A percentile compares a stretch with the other conserved stretches of the same genome.
phyloP scores from a whole-genome alignment of 768 basidiomycete genomes.

The Rhizopogon vinicolor region DNA sequence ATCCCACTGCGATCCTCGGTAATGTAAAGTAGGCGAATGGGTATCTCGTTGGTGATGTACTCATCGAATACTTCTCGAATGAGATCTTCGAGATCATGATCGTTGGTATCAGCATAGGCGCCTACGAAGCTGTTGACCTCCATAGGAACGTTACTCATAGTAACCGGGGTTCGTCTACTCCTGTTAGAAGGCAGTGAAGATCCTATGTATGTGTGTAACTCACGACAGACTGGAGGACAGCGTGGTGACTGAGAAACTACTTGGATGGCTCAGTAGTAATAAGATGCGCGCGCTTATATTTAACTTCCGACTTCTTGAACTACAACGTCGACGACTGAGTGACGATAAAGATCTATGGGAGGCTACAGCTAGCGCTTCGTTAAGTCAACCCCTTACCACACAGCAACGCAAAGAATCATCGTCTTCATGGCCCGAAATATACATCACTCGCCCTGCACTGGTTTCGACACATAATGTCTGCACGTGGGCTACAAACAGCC shows the following conservation, averaged over 20 bases:
- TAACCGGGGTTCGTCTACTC: too few species aligned
- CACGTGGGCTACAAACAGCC: too few species aligned
- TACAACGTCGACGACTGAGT: too few species aligned
- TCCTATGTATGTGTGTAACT: background rate
- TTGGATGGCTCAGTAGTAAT: background rate
- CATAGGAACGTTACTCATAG: background rate
- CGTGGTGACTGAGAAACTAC: background rate
- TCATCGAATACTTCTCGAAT: background rate
- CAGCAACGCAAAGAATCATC: too few species aligned
- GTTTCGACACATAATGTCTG: too few species aligned
- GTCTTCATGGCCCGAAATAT: background rate
- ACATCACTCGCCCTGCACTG: background rate
- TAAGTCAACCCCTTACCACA: background rate
- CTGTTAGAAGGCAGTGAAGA: background rate
- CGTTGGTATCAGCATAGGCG: background rate
- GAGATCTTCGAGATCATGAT: background rate
- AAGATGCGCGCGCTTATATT: too few species aligned
- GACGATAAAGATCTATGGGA: too few species aligned
- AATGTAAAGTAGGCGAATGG: slow-evolving; percentile 1
- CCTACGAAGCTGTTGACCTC: background rate
- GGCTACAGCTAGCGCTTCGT: background rate
- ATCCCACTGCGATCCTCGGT: background rate
- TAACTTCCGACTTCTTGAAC: too few species aligned
- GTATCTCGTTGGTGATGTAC: background rate
- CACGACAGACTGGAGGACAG: too few species aligned